Evolutionary conservation across 257 asterid species (phyloP).

Genomic region (Solanum lignicaule): DNA sequence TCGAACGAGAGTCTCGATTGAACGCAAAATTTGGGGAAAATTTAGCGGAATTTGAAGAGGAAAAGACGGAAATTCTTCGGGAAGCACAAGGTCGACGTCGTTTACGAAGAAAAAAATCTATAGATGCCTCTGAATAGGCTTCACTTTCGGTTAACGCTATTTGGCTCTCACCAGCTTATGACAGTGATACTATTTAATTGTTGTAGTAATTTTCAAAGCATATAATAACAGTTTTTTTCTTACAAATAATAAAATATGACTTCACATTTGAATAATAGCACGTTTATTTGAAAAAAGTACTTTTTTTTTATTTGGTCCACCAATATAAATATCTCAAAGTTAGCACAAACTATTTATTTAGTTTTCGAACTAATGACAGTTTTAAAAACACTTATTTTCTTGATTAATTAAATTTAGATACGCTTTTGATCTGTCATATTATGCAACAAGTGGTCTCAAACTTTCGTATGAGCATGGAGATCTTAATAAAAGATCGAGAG

Average conservation of each 20-base stretch:
- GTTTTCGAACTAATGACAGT: too few relatives aligned
- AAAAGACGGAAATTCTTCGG: neutral
- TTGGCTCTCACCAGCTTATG: neutral
- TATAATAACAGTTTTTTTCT: neutral
- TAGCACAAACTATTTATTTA: too few relatives aligned
- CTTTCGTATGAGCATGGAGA: too few relatives aligned
- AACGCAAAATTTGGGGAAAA: neutral
- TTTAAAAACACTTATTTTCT: fast-evolving
- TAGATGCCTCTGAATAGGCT: neutral
- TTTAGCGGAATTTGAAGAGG: neutral
- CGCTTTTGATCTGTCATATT: fast-evolving
- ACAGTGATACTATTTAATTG: neutral
- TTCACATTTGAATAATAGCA: too few relatives aligned
- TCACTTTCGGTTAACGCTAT: neutral
- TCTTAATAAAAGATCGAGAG: too few relatives aligned
- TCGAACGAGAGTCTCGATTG: neutral
- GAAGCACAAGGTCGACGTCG: neutral
- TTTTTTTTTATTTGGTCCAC: too few relatives aligned
- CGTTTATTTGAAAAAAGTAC: too few relatives aligned
- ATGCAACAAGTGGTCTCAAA: too few relatives aligned
- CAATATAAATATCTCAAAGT: too few relatives aligned
- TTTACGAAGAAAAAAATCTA: neutral
- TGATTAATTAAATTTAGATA: too few relatives aligned
- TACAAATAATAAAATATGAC: neutral
- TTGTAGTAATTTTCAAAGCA: neutral